phyloP scores from a whole-genome alignment of 2,329 filamentous ascomycete species.

The Hysterium pulicare region DNA sequence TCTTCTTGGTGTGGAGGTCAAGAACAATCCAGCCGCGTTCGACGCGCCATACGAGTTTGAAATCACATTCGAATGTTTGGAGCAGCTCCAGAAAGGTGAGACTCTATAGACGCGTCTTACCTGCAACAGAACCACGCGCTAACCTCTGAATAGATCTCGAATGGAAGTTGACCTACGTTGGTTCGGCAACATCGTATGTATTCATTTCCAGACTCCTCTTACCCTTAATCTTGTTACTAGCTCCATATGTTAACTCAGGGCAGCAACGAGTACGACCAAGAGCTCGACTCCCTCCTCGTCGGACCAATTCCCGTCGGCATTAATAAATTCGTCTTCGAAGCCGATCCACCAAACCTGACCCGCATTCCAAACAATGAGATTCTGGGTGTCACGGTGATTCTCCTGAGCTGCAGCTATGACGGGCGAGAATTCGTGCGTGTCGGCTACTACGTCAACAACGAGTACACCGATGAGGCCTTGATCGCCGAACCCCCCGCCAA shows the following conservation, averaged over 20 bases:
- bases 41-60: constrained; percentile 92
- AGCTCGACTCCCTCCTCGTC: constrained; percentile 93
- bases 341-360: constrained; percentile 83
- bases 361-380: constrained; percentile 94
- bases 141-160: constrained; percentile 69
- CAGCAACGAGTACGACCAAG: constrained; percentile 95
- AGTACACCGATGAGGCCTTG: constrained; percentile 91
- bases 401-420: constrained; percentile 95
- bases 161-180: constrained; percentile 99
- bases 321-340: constrained; percentile 98
- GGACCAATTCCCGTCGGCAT: constrained; percentile 96
- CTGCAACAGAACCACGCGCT: constrained; percentile 6
- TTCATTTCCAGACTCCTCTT: constrained; percentile 9
- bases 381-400: constrained; percentile 92
- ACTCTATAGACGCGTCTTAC: not conserved
- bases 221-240: constrained; percentile 17
- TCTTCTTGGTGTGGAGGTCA: constrained; percentile 88
- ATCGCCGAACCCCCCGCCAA: constrained; percentile 86
- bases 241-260: no score
- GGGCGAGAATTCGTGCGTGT: constrained; percentile 95
- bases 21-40: constrained; percentile 96
- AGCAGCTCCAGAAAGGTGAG: constrained; percentile 85
- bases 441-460: constrained; percentile 99
- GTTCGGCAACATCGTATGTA: constrained; percentile 90
- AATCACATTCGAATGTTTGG: constrained; percentile 97